Evolutionary conservation across 2,329 filamentous ascomycete genomes (phyloP), one percentile per base, ranked within the genome.

Genomic region (Monosporascus sp.): DNA sequence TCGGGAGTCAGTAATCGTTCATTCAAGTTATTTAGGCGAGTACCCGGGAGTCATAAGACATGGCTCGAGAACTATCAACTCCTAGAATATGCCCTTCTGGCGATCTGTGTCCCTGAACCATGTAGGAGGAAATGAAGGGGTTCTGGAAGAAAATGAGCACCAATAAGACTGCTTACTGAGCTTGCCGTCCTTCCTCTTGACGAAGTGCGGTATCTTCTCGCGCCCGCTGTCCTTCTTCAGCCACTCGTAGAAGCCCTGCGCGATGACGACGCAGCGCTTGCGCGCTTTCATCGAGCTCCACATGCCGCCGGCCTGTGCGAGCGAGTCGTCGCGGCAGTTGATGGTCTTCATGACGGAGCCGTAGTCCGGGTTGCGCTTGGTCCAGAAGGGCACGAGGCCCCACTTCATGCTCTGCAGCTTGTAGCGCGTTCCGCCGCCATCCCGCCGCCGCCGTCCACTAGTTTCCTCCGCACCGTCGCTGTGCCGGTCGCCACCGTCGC

Each of bases 211-310:
- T 2, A 93, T 74, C 72, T 90, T 95, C 51, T 94, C 87, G 61
- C 88, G 92, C 7, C 64, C 78, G 51, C 64, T 82, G 22, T 64
- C 86, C 63, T 86, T 90, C 71, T 93, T 93, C 55, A 95, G 75
- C 94, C 94, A 97, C 71, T 99, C 94, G 65, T 91, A 99, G 71
- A 97, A 99, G 1, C 94, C 94, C 70, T 97, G 88, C 9, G 90
- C 91, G 6, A 96, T 68, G 9, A 97, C 84, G 22, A 97, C 78
- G 68, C 94, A 97, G 31, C 94, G 81, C 73, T 97, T 96, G 61
- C 81, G 83, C 56, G 86, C 84, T 73, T 97, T 97, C 88, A 97
- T 95, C 1, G 82, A 84, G 43, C 83, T 87, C 94, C 94, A 97
- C 85, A 97, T 89, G 11, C 92, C 91, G 5, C 85, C 82, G 8